Evolutionary conservation across 805 yeast species (phyloP).

Genomic region (Komagataella phaffii): DNA sequence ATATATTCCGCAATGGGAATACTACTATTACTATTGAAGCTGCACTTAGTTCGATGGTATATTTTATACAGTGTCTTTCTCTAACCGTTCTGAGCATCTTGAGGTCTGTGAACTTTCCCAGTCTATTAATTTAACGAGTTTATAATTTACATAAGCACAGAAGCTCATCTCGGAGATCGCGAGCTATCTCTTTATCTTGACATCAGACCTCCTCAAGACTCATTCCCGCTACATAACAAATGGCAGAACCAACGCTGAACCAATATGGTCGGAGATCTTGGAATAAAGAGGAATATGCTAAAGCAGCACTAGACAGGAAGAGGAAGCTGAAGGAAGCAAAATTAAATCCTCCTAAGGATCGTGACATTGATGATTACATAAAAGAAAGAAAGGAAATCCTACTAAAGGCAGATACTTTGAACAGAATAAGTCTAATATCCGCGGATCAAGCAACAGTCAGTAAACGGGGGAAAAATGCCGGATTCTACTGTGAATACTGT

Average conservation of each 20-base stretch:
- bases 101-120: not conserved
- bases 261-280: constrained; percentile 51
- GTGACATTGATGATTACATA: constrained; percentile 10
- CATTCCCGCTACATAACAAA: too few relatives aligned
- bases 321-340: constrained; percentile 2
- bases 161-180: not conserved
- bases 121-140: too few relatives aligned
- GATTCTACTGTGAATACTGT: constrained; percentile 78
- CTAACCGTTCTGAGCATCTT: too few relatives aligned
- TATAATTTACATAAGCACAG: not conserved
- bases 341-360: constrained; percentile 4
- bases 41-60: not conserved
- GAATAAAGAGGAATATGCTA: constrained; percentile 55
- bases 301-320: constrained; percentile 12
- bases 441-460: constrained; percentile 13
- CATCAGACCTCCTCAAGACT: too few relatives aligned
- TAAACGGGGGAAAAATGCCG: constrained; percentile 48
- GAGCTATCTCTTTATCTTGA: not conserved
- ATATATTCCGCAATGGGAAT: not conserved
- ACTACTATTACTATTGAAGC: too few relatives aligned
- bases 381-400: constrained; percentile 10
- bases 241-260: not conserved
- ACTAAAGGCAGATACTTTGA: constrained; percentile 11
- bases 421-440: constrained; percentile 12
- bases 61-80: too few relatives aligned